Base-by-base conservation (phyloP, 1,284 basidiomycete species). In the Anthracocystis panici-leucophaei region DNA sequence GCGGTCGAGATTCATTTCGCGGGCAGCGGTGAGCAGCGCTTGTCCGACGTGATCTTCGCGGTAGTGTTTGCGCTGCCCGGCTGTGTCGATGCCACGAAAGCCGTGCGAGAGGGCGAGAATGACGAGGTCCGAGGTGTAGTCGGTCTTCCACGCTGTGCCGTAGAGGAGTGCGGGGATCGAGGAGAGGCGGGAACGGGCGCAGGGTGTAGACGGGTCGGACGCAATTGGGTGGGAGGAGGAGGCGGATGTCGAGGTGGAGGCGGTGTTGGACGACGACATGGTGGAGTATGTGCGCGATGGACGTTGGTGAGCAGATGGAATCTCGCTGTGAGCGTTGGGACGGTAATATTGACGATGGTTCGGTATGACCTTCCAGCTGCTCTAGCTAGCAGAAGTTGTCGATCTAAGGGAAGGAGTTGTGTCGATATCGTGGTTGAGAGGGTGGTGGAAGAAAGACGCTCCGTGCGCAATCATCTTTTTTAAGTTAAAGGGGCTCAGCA, bases 141-240 rank as follows among this genome's bases (percentile, higher is more conserved):
- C 68, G 16, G 59, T 73, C 44, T 84, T 84, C 83, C 82, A 84
- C 1, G 83, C 83, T 5, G 83, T 84, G 27, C 83, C 83, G 68
- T 84, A 84, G 42, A 84, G 69, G 8, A 84, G 58, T 3, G 52
- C 44, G 0, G 83, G 83, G 51, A 82, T 79, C 9, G 16, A 11
- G 1, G 49, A 3, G 27, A 77, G 46, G 21, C 42, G 53, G 0
- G 73, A 75, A 27, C 64, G 73, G 5, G 54, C 25, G 16, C 33
- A 40, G 4, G 68, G 68, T 2, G 40, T 52, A 4, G 55, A 42
- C 7, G 40, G 20, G 27, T 42, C 31, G 5, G 31, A 20, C 10
- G 21, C 23, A 21, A 25, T 8, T 2, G 44, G 10, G 33, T 31
- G 12, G 16, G 57, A 44, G 21, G 58, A 49, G 23, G 66, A 52